Conservation (phyloP, 371 early-diverging fungal genomes). For the Rhizomucor miehei region DNA sequence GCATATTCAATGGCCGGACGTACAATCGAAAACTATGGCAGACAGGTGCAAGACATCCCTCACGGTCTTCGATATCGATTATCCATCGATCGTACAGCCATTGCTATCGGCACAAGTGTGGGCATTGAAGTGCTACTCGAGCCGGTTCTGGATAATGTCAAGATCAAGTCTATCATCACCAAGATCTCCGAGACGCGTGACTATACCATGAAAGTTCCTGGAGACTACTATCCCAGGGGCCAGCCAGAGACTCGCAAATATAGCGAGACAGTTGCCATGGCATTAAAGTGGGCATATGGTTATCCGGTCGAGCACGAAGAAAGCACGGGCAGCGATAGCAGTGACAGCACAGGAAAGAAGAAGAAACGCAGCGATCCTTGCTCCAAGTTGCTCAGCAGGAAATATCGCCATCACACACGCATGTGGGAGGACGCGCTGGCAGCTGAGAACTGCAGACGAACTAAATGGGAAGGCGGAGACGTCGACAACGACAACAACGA, state of each 20-base stretch:
- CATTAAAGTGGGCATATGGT: slow-evolving; percentile 42
- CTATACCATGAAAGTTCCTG: slow-evolving; percentile 31
- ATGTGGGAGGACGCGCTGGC: not conserved
- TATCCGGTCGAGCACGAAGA: slow-evolving; percentile 12
- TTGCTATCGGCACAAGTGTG: slow-evolving; percentile 39
- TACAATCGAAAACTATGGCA: slow-evolving; percentile 18
- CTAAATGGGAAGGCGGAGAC: not conserved
- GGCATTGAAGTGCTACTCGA: slow-evolving; percentile 32
- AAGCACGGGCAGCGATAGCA: slow-evolving; percentile 6
- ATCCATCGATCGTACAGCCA: slow-evolving; percentile 38
- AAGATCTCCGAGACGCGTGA: slow-evolving; percentile 21
- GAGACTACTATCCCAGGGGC: slow-evolving; percentile 10
- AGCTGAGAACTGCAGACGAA: not conserved
- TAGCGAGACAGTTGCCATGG: slow-evolving; percentile 17
- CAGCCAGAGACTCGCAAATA: slow-evolving; percentile 15
- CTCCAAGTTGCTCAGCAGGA: not conserved
- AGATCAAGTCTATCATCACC: slow-evolving; percentile 19
- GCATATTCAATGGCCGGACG: slow-evolving; percentile 29
- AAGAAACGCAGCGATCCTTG: not conserved
- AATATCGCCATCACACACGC: slow-evolving; percentile 10
- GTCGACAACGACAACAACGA: not conserved
- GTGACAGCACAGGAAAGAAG: slow-evolving; percentile 1
- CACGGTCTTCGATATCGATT: slow-evolving; percentile 34
- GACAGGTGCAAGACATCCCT: slow-evolving; percentile 1
- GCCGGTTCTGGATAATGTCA: slow-evolving; percentile 16